These are phyloP conservation scores for Colletotrichum shisoi DNA, from an alignment of 2,329 filamentous ascomycete species.

Conservation along the genomic window DNA sequence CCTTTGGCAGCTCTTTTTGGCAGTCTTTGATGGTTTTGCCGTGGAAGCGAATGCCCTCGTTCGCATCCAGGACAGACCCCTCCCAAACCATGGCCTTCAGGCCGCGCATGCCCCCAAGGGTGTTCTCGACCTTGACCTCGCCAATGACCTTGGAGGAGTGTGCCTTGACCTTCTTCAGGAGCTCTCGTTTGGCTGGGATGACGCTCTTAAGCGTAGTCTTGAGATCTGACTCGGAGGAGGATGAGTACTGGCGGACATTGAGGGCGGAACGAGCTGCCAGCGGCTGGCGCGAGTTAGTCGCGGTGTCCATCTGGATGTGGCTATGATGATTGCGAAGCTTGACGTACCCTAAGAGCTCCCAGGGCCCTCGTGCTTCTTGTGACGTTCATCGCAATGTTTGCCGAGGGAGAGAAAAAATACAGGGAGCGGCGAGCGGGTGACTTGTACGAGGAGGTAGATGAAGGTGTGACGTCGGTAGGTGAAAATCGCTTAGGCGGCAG, in stretches of 20 bases:
- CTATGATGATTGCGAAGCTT: no score
- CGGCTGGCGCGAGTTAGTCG: slow-evolving; percentile 33
- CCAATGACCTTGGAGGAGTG: slow-evolving; percentile 84
- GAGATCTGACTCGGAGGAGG: slow-evolving; percentile 82
- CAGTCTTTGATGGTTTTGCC: slow-evolving; percentile 98
- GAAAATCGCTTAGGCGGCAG: not conserved
- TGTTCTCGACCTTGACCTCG: slow-evolving; percentile 92
- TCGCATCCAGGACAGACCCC: slow-evolving; percentile 92
- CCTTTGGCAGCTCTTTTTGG: slow-evolving; percentile 91
- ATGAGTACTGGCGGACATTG: slow-evolving; percentile 62
- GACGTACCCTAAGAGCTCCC: slow-evolving; percentile 68
- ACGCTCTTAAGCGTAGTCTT: slow-evolving; percentile 84
- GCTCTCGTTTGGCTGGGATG: slow-evolving; percentile 91
- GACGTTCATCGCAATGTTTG: slow-evolving; percentile 69
- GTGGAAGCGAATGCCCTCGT: slow-evolving; percentile 98
- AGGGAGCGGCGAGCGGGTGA: slow-evolving; percentile 9
- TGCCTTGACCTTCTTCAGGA: slow-evolving; percentile 91
- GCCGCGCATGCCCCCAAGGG: slow-evolving; percentile 94
- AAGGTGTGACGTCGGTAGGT: not conserved
- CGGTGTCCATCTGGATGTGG: no score
- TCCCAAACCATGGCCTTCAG: slow-evolving; percentile 99
- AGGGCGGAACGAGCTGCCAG: slow-evolving; percentile 45
- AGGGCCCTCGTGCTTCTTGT: slow-evolving; percentile 69
- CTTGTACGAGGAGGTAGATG: not conserved
- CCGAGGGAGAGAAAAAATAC: slow-evolving; percentile 3